Evolutionary conservation across 2,329 filamentous ascomycete species (phyloP).

Genomic region (Aspergillus pseudoviridinutans): DNA sequence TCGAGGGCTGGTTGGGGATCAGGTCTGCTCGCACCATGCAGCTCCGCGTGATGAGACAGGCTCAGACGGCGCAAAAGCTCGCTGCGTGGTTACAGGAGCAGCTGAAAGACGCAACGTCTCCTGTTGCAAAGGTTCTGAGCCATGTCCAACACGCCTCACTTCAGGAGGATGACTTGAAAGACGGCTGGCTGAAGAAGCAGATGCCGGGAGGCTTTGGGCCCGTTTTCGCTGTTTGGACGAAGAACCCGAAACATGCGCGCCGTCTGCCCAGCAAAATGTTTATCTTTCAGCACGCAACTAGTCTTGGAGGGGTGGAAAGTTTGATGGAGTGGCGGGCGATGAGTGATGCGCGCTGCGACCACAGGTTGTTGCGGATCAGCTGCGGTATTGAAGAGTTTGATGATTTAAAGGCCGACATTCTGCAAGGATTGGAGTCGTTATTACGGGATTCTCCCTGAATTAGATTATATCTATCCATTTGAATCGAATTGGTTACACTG

Average conservation of each 20-base stretch:
- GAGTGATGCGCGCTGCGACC: constrained; percentile 71
- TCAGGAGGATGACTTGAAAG: constrained; percentile 50
- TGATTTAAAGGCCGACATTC: constrained; percentile 73
- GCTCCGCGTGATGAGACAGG: constrained; percentile 71
- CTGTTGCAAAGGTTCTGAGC: constrained; percentile 50
- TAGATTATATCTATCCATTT: background rate
- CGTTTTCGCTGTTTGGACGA: constrained; percentile 73
- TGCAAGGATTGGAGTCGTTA: constrained; percentile 55
- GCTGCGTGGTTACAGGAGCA: constrained; percentile 66
- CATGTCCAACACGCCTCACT: constrained; percentile 73
- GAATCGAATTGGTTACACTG: background rate
- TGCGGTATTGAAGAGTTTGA: constrained; percentile 78
- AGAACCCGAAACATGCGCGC: constrained; percentile 57
- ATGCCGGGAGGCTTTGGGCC: constrained; percentile 90
- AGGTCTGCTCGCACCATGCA: constrained; percentile 80
- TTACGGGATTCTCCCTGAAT: background rate
- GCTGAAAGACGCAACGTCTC: constrained; percentile 36
- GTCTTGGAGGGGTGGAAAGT: constrained; percentile 88
- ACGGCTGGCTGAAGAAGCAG: constrained; percentile 72
- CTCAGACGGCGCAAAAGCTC: constrained; percentile 54
- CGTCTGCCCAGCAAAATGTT: constrained; percentile 69
- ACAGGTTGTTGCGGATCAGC: constrained; percentile 71
- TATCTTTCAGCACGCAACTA: constrained; percentile 92
- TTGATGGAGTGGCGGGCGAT: constrained; percentile 94
- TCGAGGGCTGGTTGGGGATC: constrained; percentile 88